Evolutionary conservation across 192 early-diverging fungal species (phyloP).

Genomic region (Backusella macrospora): DNA sequence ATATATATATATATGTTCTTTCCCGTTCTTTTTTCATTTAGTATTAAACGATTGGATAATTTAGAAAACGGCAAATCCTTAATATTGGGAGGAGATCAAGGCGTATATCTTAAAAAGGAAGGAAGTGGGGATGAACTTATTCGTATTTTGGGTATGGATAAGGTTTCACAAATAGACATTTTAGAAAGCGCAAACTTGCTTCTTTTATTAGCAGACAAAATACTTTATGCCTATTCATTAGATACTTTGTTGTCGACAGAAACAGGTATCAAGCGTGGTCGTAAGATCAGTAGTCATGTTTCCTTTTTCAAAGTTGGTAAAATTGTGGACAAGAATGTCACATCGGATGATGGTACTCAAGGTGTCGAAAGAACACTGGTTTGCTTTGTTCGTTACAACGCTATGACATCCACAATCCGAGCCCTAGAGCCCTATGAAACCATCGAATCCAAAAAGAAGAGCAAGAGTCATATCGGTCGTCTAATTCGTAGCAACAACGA

Average conservation of each 20-base stretch:
- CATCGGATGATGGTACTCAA: neutral
- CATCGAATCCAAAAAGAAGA: slow-evolving; percentile 49
- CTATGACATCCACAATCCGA: slow-evolving; percentile 78
- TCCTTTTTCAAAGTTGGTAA: slow-evolving; percentile 78
- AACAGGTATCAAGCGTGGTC: slow-evolving; percentile 44
- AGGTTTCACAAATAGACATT: slow-evolving; percentile 86
- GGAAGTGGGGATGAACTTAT: slow-evolving; percentile 45
- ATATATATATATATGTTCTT: too few species aligned
- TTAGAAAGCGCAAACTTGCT: slow-evolving; percentile 77
- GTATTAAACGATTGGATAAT: neutral
- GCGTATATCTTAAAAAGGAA: slow-evolving; percentile 72
- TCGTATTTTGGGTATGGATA: slow-evolving; percentile 70
- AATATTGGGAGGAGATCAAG: slow-evolving; percentile 84
- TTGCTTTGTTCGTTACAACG: slow-evolving; percentile 72
- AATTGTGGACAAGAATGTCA: slow-evolving; percentile 22
- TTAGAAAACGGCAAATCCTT: slow-evolving; percentile 52
- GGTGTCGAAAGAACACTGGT: slow-evolving; percentile 47
- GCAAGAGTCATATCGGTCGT: slow-evolving; percentile 48
- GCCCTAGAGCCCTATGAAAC: slow-evolving; percentile 68
- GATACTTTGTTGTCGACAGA: slow-evolving; percentile 53
- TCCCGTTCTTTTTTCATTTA: neutral
- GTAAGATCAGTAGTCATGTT: slow-evolving; percentile 63
- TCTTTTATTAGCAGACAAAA: slow-evolving; percentile 80
- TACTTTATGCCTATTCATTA: slow-evolving; percentile 58
- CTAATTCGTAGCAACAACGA: slow-evolving; percentile 49